Evolutionary conservation across 2,329 filamentous ascomycete species (phyloP).

Genomic region (Phialophora macrospora): DNA sequence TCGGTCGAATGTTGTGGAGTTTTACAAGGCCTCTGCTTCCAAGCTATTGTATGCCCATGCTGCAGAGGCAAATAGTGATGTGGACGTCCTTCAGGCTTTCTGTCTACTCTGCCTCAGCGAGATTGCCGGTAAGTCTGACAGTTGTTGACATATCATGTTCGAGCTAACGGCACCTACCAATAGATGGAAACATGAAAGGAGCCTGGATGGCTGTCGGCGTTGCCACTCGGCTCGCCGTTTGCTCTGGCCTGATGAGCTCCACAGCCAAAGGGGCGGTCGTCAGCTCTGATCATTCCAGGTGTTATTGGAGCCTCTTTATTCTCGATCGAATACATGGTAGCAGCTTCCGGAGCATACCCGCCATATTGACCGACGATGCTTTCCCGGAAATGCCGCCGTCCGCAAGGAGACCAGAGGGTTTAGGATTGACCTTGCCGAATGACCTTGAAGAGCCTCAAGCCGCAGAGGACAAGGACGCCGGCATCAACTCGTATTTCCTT

Average conservation of each 20-base stretch:
- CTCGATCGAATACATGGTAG: conserved; percentile 36
- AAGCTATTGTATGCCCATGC: conserved; percentile 25
- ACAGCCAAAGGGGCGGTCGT: not conserved
- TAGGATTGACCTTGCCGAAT: not conserved
- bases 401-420: not conserved
- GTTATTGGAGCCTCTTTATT: conserved; percentile 34
- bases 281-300: conserved; percentile 26
- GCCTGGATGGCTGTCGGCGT: conserved; percentile 35
- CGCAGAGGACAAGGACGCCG: conserved; percentile 22
- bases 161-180: not conserved
- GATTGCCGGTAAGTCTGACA: conserved; percentile 27
- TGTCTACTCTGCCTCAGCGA: conserved; percentile 34
- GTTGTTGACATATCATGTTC: not conserved
- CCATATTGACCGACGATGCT: conserved; percentile 26
- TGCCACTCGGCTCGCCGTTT: conserved; percentile 29
- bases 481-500: conserved; percentile 31
- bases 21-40: conserved; percentile 46
- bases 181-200: conserved; percentile 30
- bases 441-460: not conserved
- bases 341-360: conserved; percentile 27
- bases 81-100: conserved; percentile 29
- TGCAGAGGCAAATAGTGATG: conserved; percentile 20
- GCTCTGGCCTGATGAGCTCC: conserved; percentile 19
- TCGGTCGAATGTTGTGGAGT: conserved; percentile 39
- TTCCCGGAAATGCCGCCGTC: conserved; percentile 29